These are phyloP conservation scores for Pythium pyrilobum DNA, from an alignment of 352 stramenopile species.

Conservation along the genomic window DNA sequence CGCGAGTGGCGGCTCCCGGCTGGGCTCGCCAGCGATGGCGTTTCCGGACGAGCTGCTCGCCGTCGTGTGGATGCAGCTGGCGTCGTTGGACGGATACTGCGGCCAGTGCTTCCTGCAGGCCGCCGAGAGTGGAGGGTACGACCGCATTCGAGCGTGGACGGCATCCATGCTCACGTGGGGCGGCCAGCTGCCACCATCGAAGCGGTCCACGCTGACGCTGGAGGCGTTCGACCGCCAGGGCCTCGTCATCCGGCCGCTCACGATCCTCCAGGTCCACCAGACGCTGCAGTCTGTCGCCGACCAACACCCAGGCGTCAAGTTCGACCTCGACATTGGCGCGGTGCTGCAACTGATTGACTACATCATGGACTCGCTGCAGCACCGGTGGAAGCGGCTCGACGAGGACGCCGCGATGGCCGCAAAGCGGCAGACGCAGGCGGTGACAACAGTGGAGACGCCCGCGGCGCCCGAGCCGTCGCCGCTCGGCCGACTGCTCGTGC, in stretches of 20 bases:
- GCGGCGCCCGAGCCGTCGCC: constrained; percentile 17
- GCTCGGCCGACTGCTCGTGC: constrained; percentile 48
- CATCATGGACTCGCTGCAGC: constrained; percentile 57
- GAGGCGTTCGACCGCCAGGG: constrained; percentile 66
- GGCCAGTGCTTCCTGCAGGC: constrained; percentile 77
- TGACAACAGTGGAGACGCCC: neutral
- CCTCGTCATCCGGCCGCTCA: constrained; percentile 58
- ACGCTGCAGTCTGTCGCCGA: constrained; percentile 49
- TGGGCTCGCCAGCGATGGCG: constrained; percentile 7
- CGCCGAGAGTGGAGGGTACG: constrained; percentile 61
- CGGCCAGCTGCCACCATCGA: constrained; percentile 29
- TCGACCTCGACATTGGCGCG: constrained; percentile 71
- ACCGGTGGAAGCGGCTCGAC: constrained; percentile 46
- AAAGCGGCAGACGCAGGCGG: neutral
- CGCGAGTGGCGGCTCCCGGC: neutral
- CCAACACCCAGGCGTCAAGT: constrained; percentile 53
- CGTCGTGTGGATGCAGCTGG: constrained; percentile 80
- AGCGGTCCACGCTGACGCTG: constrained; percentile 32
- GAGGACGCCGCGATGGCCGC: neutral
- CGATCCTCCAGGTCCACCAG: constrained; percentile 46
- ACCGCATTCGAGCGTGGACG: constrained; percentile 79
- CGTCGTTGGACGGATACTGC: constrained; percentile 75
- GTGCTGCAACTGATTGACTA: constrained; percentile 75
- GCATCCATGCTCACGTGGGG: constrained; percentile 74
- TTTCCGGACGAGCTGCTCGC: constrained; percentile 69